Base-by-base conservation (phyloP, 176 grass and related monocot genomes). In the Oryza glaberrima region DNA sequence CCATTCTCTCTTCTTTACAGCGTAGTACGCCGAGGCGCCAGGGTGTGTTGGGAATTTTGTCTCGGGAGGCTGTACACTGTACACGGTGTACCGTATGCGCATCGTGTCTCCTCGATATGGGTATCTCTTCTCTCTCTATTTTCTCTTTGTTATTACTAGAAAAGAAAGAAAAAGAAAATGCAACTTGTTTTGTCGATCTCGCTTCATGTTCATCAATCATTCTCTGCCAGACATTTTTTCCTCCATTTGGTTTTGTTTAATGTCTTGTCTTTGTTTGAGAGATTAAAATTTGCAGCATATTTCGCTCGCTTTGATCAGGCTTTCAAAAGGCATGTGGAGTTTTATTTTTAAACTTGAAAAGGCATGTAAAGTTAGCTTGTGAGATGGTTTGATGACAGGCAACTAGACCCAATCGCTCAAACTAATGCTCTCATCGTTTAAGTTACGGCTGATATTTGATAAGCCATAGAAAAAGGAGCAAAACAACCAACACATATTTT, bases 11-110 rank as follows among this genome's bases (percentile, higher is more conserved):
- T 46, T 22, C 8, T 85, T 81, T 89, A 47, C 82, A 85, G 82
- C 82, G 77, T 43, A 71, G 77, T 81, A 23, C 11, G 82, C 0
- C 64, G 52, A 76, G 87, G 51, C 49, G 77, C 81, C 70, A 91
- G 81, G 81, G 65, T 81, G 77, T 44, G 54, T 17, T 7, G 58
- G 10, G 58, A 11, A n/a, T 19, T 19, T 17, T 79, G 20, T 0
- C 66, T 25, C 46, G 6, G 20, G 12, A 35, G 6, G 20, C 15
- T 56, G 12, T 32, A 40, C 46, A 6, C 11, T 81, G 65, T 35
- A 52, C 46, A 9, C n/a, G 19, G 58, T n/a, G 58, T 23, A 63
- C 46, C 30, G 12, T 74, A 69, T 2, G 34, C 28, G 44, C 16
- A 51, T 38, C 36, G 36, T 78, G 26, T 17, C 47, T 41, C 4